Percentiles rank a stretch among this genome's conserved stretches.
Evolutionary conservation across 1,284 basidiomycete species (phyloP).

Genomic region (Cronartium quercuum): DNA sequence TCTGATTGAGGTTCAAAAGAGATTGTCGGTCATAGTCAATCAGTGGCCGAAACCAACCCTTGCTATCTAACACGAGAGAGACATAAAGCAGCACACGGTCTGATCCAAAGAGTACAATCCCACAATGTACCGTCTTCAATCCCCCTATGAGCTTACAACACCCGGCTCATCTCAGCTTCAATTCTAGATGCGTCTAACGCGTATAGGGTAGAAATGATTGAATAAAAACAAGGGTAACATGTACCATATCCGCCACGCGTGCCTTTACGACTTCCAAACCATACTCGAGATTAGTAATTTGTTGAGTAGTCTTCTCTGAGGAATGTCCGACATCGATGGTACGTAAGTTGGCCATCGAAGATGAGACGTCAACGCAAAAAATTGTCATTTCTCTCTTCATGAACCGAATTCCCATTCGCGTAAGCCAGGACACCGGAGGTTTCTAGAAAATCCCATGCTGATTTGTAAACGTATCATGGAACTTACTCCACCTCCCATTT

Average conservation of each 20-base stretch:
- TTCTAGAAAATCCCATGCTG: too few relatives aligned
- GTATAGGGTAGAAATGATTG: neutral
- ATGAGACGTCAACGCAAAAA: constrained; percentile 21
- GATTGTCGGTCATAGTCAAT: neutral
- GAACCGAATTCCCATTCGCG: too few relatives aligned
- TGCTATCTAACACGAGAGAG: neutral
- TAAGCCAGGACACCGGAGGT: too few relatives aligned
- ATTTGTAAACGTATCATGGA: too few relatives aligned
- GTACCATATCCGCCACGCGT: constrained; percentile 23
- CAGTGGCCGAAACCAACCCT: neutral
- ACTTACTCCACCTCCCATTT: too few relatives aligned
- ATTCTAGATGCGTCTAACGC: too few relatives aligned
- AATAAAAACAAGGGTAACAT: neutral
- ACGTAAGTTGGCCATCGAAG: constrained; percentile 4
- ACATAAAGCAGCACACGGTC: constrained; percentile 31
- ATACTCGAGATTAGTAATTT: constrained; percentile 20
- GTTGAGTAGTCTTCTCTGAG: neutral
- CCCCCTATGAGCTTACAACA: constrained; percentile 21
- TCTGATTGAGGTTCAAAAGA: neutral
- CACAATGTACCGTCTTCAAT: constrained; percentile 36
- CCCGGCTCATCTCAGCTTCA: too few relatives aligned
- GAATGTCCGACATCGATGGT: neutral
- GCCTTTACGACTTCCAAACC: constrained; percentile 22
- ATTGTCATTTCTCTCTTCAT: constrained; percentile 35
- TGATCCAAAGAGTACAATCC: constrained; percentile 30